Base-by-base conservation (phyloP, 176 grass and related monocot species). In the Ananas comosus region DNA sequence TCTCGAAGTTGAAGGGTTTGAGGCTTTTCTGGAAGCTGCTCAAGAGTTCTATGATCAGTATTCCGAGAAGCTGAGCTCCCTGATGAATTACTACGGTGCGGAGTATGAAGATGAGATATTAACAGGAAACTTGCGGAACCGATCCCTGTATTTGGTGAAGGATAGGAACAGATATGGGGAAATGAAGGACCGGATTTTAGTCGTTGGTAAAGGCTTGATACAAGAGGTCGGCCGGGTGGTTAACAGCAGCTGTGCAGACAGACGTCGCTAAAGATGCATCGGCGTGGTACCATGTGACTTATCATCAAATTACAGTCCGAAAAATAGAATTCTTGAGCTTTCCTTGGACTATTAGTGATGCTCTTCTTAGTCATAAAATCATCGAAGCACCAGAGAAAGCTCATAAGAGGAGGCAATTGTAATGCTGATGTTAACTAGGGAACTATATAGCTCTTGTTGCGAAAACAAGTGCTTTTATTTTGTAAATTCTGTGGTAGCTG, bases 141-240 rank as follows among this genome's bases (percentile, higher is more conserved):
- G 75, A 70, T 76, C 81, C 11, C 16, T 87, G 68, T 92, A 92
- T 71, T 76, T 96, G 79, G 75, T 76, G 74, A 80, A 70, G 49
- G 88, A 92, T 70, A 92, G 85, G 74, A 96, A 89, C 71, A 79
- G 80, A 70, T 90, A 85, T 63, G 85, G 88, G 13, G 93, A 96
- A 75, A 76, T 96, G 80, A 96, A 85, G 76, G 93, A 96, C 73
- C 93, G 93, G 17, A 97, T 97, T 78, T 18, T 97, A 48, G 68
- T 75, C 13, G 87, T 73, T 14, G 80, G 90, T 27, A 77, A 67
- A 14, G 71, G 18, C 47, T 82, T 97, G 75, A 87, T 25, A 78
- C 3, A 22, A 13, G 89, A 92, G 81, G 79, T 69, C 29, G 49
- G n/a, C n/a, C 53, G 71, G 71, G 4, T 92, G 82, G 86, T 92